phyloP scores from a whole-genome alignment of 768 basidiomycete genomes.

The Trametes gibbosa region DNA sequence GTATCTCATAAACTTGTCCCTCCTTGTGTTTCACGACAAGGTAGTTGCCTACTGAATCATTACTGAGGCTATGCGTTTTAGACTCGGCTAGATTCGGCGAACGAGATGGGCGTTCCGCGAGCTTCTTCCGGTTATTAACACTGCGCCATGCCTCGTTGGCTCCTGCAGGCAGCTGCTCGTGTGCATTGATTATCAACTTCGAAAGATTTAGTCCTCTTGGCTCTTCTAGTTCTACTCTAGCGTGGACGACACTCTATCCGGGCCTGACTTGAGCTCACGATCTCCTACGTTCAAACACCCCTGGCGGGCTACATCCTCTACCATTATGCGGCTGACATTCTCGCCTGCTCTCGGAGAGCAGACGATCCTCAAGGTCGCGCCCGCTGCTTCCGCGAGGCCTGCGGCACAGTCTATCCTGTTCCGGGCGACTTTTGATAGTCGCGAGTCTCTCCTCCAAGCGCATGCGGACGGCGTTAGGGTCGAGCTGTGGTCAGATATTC shows the following conservation, averaged over 20 bases:
- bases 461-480: conserved; percentile 21
- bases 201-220: not conserved
- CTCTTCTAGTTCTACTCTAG: not conserved
- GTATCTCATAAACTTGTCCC: too few species aligned
- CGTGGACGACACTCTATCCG: not conserved
- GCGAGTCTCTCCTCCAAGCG: conserved; percentile 21
- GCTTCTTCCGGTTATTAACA: not conserved
- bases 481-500: conserved; percentile 32
- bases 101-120: not conserved
- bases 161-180: conserved; percentile 8
- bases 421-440: conserved; percentile 25
- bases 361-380: conserved; percentile 12
- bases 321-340: conserved; percentile 21
- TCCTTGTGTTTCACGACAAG: too few species aligned
- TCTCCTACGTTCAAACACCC: not conserved
- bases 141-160: conserved; percentile 13
- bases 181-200: not conserved
- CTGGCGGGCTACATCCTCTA: conserved; percentile 2
- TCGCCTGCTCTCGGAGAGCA: conserved; percentile 24
- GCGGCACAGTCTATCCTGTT: conserved; percentile 20
- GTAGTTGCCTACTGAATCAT: not conserved
- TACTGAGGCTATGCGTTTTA: not conserved
- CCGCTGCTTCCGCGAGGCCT: conserved; percentile 1
- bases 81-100: not conserved
- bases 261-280: not conserved